Base-by-base conservation (phyloP, 441 rosid species). In the Macaranga tanarius region DNA sequence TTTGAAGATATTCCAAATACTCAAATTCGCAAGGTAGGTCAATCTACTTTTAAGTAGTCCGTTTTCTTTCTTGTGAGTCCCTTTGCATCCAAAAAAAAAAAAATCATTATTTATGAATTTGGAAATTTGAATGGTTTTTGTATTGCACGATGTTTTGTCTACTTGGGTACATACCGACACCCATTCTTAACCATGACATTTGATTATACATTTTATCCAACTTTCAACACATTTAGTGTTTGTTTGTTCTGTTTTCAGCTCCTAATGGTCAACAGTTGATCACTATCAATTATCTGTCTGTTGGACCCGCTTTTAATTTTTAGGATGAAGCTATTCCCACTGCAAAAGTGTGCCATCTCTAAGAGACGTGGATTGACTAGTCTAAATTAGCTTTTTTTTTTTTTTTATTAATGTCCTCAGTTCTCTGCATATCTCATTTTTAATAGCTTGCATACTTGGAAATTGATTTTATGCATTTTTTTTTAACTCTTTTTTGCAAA, bases 11-110 rank as follows among this genome's bases (percentile, higher is more conserved):
- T 90, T 16, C 95, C 98, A 65, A 92, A 95, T 77, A 84, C 91
- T 88, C 99, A 95, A 88, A 95, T 95, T 77, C 98, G 97, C 80
- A 95, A 95, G 99, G 99, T 92, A 82, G 55, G 55, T 78, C 28
- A 57, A 7, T 63, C 71, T 50, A 31, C 68, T 25, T 40, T 62
- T 12, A 51, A 26, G 15, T 42, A 25, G 44, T 7, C n/a, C 11
- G 34, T 65, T 51, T 31, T 22, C 12, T 52, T 26, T 51, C 62
- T 70, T 22, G 23, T 38, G 22, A 17, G 13, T 15, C 17, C 26
- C 40, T 2, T 25, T 44, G 2, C 16, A 50, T 17, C 55, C 19
- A 7, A 38, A 62, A 62, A 38, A 12, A 38, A 7, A 40, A n/a
- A 62, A 34, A 10, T 7, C 4, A 3, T 38, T 40, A 31, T n/a